These are phyloP conservation scores for Dunaliella primolecta DNA, from an alignment of 139 green algal species.

Conservation along the genomic window DNA sequence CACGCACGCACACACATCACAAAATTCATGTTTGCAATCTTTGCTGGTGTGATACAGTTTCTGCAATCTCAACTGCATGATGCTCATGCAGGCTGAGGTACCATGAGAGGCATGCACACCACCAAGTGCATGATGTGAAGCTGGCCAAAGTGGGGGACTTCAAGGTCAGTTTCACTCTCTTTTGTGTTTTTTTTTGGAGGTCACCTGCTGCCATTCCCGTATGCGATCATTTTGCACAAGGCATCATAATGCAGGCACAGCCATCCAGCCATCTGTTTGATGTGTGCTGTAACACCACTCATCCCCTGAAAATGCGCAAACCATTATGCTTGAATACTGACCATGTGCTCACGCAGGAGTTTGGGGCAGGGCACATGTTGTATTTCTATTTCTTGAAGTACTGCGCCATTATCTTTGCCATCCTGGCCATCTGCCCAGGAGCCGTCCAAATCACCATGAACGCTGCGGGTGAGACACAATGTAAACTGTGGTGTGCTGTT, in stretches of 20 bases:
- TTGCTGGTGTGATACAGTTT: neutral
- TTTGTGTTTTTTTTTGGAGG: neutral
- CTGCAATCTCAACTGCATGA: neutral
- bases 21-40: neutral
- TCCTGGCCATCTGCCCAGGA: constrained; percentile 17
- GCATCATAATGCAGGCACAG: too few species aligned
- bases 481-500: too few species aligned
- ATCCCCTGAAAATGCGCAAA: too few species aligned
- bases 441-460: neutral
- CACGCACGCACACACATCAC: neutral
- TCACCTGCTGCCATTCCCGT: too few species aligned
- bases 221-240: too few species aligned
- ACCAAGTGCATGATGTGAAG: neutral
- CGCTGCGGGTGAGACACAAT: neutral
- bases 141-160: neutral
- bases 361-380: constrained; percentile 39
- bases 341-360: too few species aligned
- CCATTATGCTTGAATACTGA: too few species aligned
- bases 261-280: too few species aligned
- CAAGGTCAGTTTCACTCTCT: neutral
- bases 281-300: too few species aligned
- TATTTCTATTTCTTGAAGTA: constrained; percentile 49
- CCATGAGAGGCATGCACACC: neutral
- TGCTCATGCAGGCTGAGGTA: neutral
- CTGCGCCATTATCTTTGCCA: constrained; percentile 19